Percentiles rank a stretch among this genome's conserved stretches.
phyloP scores from a whole-genome alignment of 2,329 filamentous ascomycete species.

The Botryotinia narcissicola region DNA sequence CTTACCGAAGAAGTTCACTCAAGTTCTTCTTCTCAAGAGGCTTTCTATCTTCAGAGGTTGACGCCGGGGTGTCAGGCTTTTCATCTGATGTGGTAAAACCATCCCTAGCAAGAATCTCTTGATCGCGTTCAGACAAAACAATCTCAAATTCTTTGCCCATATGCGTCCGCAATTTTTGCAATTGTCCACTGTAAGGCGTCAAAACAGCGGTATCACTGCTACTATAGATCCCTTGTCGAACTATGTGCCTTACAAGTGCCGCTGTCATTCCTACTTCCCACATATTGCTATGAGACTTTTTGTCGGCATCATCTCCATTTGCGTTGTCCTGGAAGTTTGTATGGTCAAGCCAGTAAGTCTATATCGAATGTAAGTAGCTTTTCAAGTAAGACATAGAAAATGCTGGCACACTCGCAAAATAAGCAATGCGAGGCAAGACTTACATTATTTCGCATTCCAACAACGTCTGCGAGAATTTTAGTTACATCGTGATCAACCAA shows the following conservation, averaged over 20 bases:
- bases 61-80: neutral
- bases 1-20: constrained; percentile 31
- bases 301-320: constrained; percentile 13
- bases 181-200: constrained; percentile 62
- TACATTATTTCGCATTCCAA: constrained; percentile 33
- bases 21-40: constrained; percentile 30
- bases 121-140: constrained; percentile 37
- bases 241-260: constrained; percentile 62
- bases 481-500: constrained; percentile 29
- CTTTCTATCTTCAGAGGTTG: neutral
- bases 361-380: neutral
- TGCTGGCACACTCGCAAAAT: neutral
- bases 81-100: constrained; percentile 22
- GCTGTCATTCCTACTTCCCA: constrained; percentile 64
- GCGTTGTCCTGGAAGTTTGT: constrained; percentile 27
- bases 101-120: constrained; percentile 32
- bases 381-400: neutral
- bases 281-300: constrained; percentile 42
- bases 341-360: constrained; percentile 35
- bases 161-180: constrained; percentile 39
- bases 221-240: constrained; percentile 61
- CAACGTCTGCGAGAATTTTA: constrained; percentile 28
- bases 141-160: constrained; percentile 37
- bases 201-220: constrained; percentile 65
- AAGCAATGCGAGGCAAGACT: neutral